These are phyloP conservation scores for Sarocladium kiliense DNA, from an alignment of 2,329 filamentous ascomycete species.

Conservation along the genomic window DNA sequence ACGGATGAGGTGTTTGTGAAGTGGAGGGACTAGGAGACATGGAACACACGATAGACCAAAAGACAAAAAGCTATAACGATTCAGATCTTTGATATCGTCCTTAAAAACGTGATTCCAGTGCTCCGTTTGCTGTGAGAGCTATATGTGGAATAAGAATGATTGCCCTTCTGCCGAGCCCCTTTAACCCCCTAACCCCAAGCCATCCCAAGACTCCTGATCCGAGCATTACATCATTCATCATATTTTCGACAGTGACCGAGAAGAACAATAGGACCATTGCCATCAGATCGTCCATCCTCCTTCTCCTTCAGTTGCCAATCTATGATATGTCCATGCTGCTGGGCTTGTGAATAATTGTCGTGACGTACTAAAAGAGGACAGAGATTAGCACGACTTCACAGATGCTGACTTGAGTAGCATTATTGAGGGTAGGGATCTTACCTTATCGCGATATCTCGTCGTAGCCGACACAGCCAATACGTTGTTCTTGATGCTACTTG, in stretches of 20 bases:
- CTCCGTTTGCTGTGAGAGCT: too few relatives aligned
- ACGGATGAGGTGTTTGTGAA: constrained; percentile 77
- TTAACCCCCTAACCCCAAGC: too few relatives aligned
- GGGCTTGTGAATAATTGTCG: constrained; percentile 95
- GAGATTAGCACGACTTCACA: neutral
- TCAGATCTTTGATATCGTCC: too few relatives aligned
- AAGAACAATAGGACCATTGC: too few relatives aligned
- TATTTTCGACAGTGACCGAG: too few relatives aligned
- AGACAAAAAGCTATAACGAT: too few relatives aligned
- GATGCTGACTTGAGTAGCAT: neutral
- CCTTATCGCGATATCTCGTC: constrained; percentile 96
- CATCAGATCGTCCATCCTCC: too few relatives aligned
- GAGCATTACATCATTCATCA: too few relatives aligned
- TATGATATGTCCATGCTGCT: constrained; percentile 24
- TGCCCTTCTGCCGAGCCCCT: too few relatives aligned
- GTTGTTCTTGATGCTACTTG: constrained; percentile 96
- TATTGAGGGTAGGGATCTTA: constrained; percentile 28
- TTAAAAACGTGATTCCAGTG: too few relatives aligned
- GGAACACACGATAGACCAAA: neutral
- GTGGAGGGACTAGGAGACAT: constrained; percentile 55
- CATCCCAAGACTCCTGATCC: too few relatives aligned
- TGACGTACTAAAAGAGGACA: constrained; percentile 69
- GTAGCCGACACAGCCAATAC: constrained; percentile 93
- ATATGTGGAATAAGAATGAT: too few relatives aligned
- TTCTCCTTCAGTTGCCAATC: neutral